A percentile compares a stretch with the other conserved stretches of the same genome.
phyloP scores from a whole-genome alignment of 208 protist species.

The Giardia duodenalis region DNA sequence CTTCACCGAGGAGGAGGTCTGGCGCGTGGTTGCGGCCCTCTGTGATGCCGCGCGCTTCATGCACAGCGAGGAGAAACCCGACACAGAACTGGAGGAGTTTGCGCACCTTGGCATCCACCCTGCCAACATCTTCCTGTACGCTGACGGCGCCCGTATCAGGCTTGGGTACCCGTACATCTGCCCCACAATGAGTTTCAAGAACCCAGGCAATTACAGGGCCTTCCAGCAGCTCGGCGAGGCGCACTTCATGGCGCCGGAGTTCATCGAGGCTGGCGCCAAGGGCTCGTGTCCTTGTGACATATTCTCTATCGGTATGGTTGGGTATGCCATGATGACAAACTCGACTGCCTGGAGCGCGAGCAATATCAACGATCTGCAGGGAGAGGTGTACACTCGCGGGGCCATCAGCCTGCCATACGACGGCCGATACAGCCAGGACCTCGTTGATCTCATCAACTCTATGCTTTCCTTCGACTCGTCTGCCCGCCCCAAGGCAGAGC shows the following conservation, averaged over 20 bases:
- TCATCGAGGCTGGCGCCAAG: background rate
- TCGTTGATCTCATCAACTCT: background rate
- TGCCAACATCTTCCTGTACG: background rate
- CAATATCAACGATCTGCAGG: background rate
- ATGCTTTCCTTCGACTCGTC: background rate
- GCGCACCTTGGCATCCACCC: background rate
- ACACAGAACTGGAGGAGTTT: background rate
- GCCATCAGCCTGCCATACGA: background rate
- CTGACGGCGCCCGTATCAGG: background rate
- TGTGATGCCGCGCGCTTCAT: background rate
- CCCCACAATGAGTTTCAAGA: background rate
- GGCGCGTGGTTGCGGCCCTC: background rate
- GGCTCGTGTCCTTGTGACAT: background rate
- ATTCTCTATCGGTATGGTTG: background rate
- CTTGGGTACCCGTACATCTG: background rate
- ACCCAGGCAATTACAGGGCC: background rate
- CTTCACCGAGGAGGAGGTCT: background rate
- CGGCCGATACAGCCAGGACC: background rate
- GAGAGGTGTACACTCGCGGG: background rate
- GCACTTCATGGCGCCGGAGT: background rate
- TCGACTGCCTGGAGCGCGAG: background rate
- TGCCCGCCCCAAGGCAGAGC: background rate
- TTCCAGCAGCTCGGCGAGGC: background rate
- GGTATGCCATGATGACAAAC: background rate
- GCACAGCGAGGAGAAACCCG: background rate